Conservation (phyloP, 352 stramenopile genomes). For the Pythium pyrilobum region DNA sequence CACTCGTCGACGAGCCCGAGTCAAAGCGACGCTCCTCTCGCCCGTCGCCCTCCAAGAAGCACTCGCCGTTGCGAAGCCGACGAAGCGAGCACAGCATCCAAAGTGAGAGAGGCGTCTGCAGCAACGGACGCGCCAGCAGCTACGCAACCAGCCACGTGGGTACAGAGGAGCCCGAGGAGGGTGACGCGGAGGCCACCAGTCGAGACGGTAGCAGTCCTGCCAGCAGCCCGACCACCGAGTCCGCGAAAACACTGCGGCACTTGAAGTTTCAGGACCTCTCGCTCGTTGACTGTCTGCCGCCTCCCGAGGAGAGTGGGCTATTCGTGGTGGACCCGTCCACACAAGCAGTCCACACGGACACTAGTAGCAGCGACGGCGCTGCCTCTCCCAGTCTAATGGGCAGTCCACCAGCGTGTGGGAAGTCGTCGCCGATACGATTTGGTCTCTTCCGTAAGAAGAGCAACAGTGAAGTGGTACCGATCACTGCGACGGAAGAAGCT, state of each 20-base stretch:
- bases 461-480: constrained; percentile 9
- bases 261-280: not conserved
- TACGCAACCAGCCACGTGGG: not conserved
- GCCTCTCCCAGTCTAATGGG: not conserved
- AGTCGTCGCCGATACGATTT: not conserved
- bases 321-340: not conserved
- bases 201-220: not conserved
- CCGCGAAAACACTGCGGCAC: not conserved
- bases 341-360: not conserved
- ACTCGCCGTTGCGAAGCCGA: not conserved
- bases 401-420: not conserved
- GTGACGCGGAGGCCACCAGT: not conserved
- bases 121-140: constrained; percentile 2
- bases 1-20: not conserved
- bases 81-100: not conserved
- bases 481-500: not conserved
- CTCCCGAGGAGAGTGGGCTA: not conserved
- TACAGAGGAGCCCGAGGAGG: not conserved
- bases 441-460: constrained; percentile 7
- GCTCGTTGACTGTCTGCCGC: not conserved
- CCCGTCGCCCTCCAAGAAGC: not conserved
- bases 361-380: not conserved
- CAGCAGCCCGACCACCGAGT: too few species aligned
- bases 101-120: constrained; percentile 10
- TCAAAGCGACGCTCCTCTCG: not conserved